Base-by-base conservation (phyloP, 2,329 filamentous ascomycete genomes). In the Colletotrichum costaricense region DNA sequence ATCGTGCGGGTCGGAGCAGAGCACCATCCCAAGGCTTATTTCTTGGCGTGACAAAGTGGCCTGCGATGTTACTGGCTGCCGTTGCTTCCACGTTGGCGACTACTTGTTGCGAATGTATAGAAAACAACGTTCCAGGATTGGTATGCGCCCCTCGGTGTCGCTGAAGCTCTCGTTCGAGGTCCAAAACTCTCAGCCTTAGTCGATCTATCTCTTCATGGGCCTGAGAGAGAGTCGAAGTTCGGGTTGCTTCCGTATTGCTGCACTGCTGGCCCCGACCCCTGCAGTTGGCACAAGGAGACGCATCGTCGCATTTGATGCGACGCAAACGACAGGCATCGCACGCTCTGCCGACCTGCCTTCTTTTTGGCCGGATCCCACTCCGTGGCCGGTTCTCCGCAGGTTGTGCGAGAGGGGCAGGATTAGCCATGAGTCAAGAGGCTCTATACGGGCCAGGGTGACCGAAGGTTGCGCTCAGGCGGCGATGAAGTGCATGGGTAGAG, bases 251-350 rank as follows among this genome's bases (percentile, higher is more conserved):
- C 1, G 64, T 71, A 80, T 80, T 80, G 72, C 78, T 82, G 69
- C 84, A 85, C 57, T 79, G 76, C 19, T 81, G 77, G 8, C 81
- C 81, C 55, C 80, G 80, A 24, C 66, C 78, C 69, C 78, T 75
- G 75, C 84, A 86, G 75, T 85, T 86, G 42, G 73, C 76, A 76
- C 84, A 86, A 11, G 84, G 84, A 63, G 79, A 74, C 28, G 78
- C 78, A 63, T 79, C 80, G 75, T 85, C 83, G 76, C 84, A 86
- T 76, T 84, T 85, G 63, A 84, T 80, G 19, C 84, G 81, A 65
- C 85, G 80, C 58, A 81, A 77, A 3, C 84, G 83, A 74, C 84
- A 86, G 78, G 81, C 81, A 72, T 81, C 80, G 77, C 84, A 85
- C 57, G 81, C 84, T 75, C 75, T 71, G n/a, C 46, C 59, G 14